These are phyloP conservation scores for Phytophthora hybrid DNA, from an alignment of 352 stramenopile species.

Conservation along the genomic window DNA sequence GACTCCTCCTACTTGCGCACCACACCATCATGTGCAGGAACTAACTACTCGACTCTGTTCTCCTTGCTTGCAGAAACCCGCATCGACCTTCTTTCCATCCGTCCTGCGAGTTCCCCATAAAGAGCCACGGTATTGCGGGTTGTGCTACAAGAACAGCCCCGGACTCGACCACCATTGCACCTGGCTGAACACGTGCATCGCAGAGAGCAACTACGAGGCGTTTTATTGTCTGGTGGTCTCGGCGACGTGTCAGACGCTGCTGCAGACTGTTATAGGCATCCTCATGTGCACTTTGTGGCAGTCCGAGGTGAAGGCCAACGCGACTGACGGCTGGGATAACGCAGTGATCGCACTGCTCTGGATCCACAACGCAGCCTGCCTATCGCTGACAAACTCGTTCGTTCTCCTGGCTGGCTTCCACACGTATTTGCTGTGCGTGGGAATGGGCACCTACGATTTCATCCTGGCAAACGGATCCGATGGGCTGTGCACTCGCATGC, in stretches of 20 bases:
- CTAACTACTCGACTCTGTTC: neutral
- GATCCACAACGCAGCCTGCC: constrained; percentile 74
- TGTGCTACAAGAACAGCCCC: constrained; percentile 86
- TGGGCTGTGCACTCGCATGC: constrained; percentile 75
- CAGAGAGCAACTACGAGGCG: constrained; percentile 83
- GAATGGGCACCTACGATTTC: constrained; percentile 87
- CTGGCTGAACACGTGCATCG: constrained; percentile 91
- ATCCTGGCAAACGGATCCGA: constrained; percentile 82
- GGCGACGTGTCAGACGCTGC: constrained; percentile 61
- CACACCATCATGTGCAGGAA: too few relatives aligned
- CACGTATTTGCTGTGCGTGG: constrained; percentile 74
- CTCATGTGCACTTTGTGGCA: constrained; percentile 84
- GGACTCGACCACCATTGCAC: constrained; percentile 89
- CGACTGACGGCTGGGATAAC: constrained; percentile 50
- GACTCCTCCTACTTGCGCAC: neutral
- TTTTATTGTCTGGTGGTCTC: constrained; percentile 84
- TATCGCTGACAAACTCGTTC: constrained; percentile 75
- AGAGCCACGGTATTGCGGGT: constrained; percentile 79
- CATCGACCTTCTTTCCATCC: constrained; percentile 36
- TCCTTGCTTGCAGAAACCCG: constrained; percentile 38
- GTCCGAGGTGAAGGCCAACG: constrained; percentile 53
- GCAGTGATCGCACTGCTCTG: constrained; percentile 68
- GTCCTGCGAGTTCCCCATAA: constrained; percentile 66
- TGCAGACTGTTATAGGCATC: constrained; percentile 76
- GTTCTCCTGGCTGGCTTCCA: constrained; percentile 79